phyloP scores from a whole-genome alignment of 805 yeast species.

The Wickerhamiella allomyrinae region DNA sequence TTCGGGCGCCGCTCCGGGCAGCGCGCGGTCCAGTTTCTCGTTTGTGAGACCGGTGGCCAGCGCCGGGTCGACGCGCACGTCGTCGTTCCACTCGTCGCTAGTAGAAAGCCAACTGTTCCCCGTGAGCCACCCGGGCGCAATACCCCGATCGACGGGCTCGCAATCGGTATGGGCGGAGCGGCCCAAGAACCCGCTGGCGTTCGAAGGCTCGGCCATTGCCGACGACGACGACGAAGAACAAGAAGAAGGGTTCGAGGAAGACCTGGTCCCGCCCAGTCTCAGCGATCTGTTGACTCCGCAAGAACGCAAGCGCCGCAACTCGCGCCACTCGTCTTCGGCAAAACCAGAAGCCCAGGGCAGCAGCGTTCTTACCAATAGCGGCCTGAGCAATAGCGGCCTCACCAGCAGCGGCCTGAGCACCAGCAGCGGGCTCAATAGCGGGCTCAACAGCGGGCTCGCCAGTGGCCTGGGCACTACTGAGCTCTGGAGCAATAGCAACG shows the following conservation, averaged over 20 bases:
- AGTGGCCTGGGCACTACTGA: not conserved
- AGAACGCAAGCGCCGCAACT: slow-evolving; percentile 56
- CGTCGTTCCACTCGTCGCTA: slow-evolving; percentile 4
- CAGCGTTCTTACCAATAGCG: no score
- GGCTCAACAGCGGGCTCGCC: not conserved
- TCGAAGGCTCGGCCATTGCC: slow-evolving; percentile 26
- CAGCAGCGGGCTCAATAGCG: no score
- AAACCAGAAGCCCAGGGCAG: not conserved
- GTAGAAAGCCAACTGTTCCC: slow-evolving; percentile 5
- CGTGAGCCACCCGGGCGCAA: not conserved
- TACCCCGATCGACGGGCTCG: slow-evolving; percentile 6
- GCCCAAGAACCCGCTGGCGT: slow-evolving; percentile 7
- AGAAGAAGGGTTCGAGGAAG: slow-evolving; percentile 43
- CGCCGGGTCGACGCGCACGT: not conserved
- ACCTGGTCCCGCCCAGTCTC: slow-evolving; percentile 67
- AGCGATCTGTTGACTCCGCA: slow-evolving; percentile 73
- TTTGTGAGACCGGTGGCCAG: not conserved
- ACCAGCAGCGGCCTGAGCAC: no score
- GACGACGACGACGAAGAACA: slow-evolving; percentile 33
- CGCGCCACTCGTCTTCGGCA: slow-evolving; percentile 27
- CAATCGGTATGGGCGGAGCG: slow-evolving; percentile 13
- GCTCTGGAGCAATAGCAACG: not conserved
- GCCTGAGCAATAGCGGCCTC: no score
- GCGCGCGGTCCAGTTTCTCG: not conserved
- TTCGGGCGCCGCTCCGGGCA: not conserved